Evolutionary conservation across 2,329 filamentous ascomycete species (phyloP), one percentile per base, ranked within the genome.

Genomic region (Coccinonectria pachysandricola): DNA sequence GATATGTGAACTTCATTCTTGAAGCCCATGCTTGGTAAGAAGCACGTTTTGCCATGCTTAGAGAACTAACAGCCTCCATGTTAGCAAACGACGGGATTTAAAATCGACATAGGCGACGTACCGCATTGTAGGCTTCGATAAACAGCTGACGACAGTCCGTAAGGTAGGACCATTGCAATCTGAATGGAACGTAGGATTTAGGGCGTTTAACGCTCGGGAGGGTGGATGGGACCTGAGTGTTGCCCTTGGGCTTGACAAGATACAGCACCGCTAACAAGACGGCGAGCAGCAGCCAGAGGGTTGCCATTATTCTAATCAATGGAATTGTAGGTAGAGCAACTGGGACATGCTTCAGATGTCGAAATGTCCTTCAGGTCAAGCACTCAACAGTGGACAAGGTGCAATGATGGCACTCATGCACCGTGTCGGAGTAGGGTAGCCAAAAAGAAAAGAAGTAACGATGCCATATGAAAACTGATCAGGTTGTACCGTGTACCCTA

Each of bases 11-110:
- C 23, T 22, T 32, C 30, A 6, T 29, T 19, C 10, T 23, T 24
- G 19, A 32, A 32, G 8, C 30, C 30, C 30, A 32, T 23, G 11
- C 26, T 28, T 2, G 30, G 30, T 12, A 32, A 20, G 16, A 32
- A 10, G 26, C 30, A 32, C 10, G 26, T 28, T 19, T 23, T 32
- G 19, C 30, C 30, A 23, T 28, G 19, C 14, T 32, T 32, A 3
- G 26, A 26, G 26, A 26, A 32, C 30, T 32, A 8, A 9, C 7
- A 11, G 10, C n/a, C n/a, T n/a, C n/a, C n/a, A n/a, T 10, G 18
- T 28, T 22, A 26, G 23, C 10, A 7, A 12, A n/a, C n/a, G n/a
- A n/a, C n/a, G 2, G 15, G n/a, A 8, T 6, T 11, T 24, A 11
- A 19, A 8, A n/a, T 1, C 3, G 4, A 19, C 11, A 21, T 12